Percentiles rank a stretch among this genome's conserved stretches.
phyloP scores from a whole-genome alignment of 2,329 filamentous ascomycete species.

The Colletotrichum magnum region DNA sequence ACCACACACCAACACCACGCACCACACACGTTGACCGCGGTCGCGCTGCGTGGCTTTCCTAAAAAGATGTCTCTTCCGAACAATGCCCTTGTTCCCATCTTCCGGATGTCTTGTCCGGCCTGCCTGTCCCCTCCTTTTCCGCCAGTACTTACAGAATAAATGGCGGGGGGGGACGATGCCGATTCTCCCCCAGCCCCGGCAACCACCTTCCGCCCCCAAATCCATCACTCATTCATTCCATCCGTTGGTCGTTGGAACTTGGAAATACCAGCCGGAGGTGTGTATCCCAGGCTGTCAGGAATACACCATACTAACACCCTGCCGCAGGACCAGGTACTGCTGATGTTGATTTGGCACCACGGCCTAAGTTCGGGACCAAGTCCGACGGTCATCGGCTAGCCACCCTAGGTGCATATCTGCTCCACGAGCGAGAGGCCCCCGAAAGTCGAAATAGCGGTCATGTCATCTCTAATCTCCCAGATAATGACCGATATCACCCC shows the following conservation, averaged over 20 bases:
- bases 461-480: constrained; percentile 29
- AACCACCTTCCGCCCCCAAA: too few species aligned
- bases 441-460: not conserved
- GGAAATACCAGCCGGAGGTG: too few species aligned
- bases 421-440: not conserved
- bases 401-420: too few species aligned
- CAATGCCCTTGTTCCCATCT: constrained; percentile 31
- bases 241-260: too few species aligned
- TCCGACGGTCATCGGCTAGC: not conserved
- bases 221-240: too few species aligned
- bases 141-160: too few species aligned
- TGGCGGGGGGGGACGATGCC: too few species aligned
- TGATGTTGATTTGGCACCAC: too few species aligned
- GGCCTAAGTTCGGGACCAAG: not conserved
- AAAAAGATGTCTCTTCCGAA: constrained; percentile 31
- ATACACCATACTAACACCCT: too few species aligned
- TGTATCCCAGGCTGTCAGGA: too few species aligned
- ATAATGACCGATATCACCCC: constrained; percentile 32
- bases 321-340: not conserved
- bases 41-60: constrained; percentile 28
- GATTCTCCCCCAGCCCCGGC: too few species aligned
- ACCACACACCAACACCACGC: not conserved
- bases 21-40: constrained; percentile 23
- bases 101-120: constrained; percentile 3
- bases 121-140: too few species aligned